phyloP scores from a whole-genome alignment of 1,284 basidiomycete species.

The Fistulina hepatica region DNA sequence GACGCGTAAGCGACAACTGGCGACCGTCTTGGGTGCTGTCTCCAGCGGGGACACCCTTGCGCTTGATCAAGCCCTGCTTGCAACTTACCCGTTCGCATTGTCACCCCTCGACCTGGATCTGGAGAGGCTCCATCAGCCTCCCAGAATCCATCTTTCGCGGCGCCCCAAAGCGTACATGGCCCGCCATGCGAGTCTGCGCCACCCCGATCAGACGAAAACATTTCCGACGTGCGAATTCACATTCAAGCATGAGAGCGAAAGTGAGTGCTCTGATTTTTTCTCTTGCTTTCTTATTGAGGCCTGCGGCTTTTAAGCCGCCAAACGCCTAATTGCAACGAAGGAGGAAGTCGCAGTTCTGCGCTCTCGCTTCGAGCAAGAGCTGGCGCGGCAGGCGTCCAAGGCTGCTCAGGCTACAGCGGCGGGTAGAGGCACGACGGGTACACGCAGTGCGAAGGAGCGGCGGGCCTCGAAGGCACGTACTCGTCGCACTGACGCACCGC shows the following conservation, averaged over 20 bases:
- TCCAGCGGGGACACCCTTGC: conserved; percentile 56
- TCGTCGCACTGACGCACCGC: conserved; percentile 15
- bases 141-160: neutral
- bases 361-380: conserved; percentile 57
- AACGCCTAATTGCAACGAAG: conserved; percentile 53
- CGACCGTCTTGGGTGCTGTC: conserved; percentile 51
- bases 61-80: conserved; percentile 64
- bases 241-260: conserved; percentile 49
- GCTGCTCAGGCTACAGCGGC: conserved; percentile 34
- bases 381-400: conserved; percentile 53
- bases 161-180: conserved; percentile 26
- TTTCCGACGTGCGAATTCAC: conserved; percentile 44
- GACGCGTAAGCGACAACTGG: conserved; percentile 55
- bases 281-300: conserved; percentile 6
- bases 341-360: conserved; percentile 55
- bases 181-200: conserved; percentile 30
- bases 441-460: conserved; percentile 9
- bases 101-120: too few species aligned
- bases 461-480: conserved; percentile 26
- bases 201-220: conserved; percentile 30
- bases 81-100: conserved; percentile 39
- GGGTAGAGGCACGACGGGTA: conserved; percentile 8
- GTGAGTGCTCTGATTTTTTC: conserved; percentile 41
- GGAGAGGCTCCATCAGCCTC: conserved; percentile 4
- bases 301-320: conserved; percentile 39